Evolutionary conservation across 148 eudicot genomes (phyloP).

Genomic region (Nyssa sinensis): DNA sequence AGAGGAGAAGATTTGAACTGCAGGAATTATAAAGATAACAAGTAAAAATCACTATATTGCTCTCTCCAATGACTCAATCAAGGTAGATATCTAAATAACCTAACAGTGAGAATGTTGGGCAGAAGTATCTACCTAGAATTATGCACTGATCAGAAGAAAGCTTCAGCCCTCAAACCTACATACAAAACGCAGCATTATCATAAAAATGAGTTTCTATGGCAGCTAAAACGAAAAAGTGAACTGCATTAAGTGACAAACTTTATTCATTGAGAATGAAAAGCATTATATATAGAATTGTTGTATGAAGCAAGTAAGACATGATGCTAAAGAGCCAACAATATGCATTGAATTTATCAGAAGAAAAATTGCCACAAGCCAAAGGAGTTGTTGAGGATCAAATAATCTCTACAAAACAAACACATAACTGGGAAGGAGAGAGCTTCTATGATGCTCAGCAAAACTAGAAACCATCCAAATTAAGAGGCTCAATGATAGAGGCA

Average conservation of each 20-base stretch:
- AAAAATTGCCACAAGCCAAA: background rate
- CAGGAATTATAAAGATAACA: slow-evolving; percentile 15
- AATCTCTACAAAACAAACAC: too few relatives aligned
- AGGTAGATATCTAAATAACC: background rate
- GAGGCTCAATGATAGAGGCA: background rate
- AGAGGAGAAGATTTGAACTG: slow-evolving; percentile 8
- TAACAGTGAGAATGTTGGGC: background rate
- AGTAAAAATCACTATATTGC: slow-evolving; percentile 14
- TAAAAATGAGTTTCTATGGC: slow-evolving; percentile 5
- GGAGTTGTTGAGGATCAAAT: background rate
- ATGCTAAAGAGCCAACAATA: background rate
- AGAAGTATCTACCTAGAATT: slow-evolving; percentile 40
- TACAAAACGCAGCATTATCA: slow-evolving; percentile 18
- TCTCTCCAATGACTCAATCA: background rate
- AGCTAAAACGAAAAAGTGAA: background rate
- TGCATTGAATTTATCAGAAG: slow-evolving; percentile 1
- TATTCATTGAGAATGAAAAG: background rate
- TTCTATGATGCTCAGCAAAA: slow-evolving; percentile 4
- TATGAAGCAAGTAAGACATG: slow-evolving; percentile 5
- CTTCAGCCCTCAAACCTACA: slow-evolving; percentile 47
- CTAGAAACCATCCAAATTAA: background rate
- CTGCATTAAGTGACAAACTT: background rate
- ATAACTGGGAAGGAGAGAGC: background rate
- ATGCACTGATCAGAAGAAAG: slow-evolving; percentile 23
- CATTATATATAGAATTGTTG: background rate